Evolutionary conservation across 1,284 basidiomycete genomes (phyloP).

Genomic region (Coniferiporia weirii): DNA sequence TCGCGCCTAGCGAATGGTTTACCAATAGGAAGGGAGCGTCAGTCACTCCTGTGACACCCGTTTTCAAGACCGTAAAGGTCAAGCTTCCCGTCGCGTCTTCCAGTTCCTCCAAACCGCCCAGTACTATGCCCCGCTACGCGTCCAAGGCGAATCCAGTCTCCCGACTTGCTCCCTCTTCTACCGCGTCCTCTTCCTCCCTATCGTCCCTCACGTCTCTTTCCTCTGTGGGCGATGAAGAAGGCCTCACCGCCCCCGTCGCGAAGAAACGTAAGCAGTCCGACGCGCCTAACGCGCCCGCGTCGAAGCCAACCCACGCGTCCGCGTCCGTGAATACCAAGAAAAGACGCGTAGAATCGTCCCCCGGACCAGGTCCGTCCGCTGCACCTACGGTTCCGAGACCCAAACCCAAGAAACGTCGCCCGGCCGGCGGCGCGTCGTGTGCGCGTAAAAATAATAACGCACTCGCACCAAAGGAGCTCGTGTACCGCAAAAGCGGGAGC

Average conservation of each 20-base stretch:
- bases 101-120: background rate
- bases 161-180: background rate
- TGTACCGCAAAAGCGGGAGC: slow-evolving; percentile 42
- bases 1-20: background rate
- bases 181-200: background rate
- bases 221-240: background rate
- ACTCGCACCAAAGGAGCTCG: slow-evolving; percentile 24
- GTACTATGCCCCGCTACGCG: background rate
- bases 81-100: background rate
- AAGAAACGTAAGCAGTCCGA: slow-evolving; percentile 9
- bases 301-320: background rate
- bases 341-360: background rate
- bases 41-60: background rate
- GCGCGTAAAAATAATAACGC: background rate
- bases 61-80: background rate
- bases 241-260: background rate
- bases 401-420: background rate
- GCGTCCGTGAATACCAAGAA: background rate
- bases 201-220: slow-evolving; percentile 7
- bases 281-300: slow-evolving; percentile 1
- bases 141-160: background rate
- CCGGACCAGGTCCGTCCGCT: background rate
- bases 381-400: background rate
- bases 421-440: background rate
- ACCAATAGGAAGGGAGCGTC: background rate